Evolutionary conservation across 352 stramenopile genomes (phyloP).

Genomic region (Globisporangium apiculatum): DNA sequence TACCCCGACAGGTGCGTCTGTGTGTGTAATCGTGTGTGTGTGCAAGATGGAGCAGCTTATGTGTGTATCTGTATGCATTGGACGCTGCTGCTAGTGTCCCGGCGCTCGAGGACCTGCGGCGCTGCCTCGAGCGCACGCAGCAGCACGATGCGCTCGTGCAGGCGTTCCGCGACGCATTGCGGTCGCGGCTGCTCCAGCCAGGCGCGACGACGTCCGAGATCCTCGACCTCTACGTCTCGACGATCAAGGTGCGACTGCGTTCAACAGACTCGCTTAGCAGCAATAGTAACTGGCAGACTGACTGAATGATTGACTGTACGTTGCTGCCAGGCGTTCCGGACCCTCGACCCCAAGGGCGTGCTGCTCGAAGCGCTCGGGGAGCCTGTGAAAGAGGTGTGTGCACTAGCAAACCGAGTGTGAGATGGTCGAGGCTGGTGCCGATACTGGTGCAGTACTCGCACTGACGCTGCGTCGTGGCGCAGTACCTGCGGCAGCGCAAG

Average conservation of each 20-base stretch:
- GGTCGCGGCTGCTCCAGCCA: constrained; percentile 89
- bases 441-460: neutral
- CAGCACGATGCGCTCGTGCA: constrained; percentile 77
- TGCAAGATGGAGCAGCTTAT: neutral
- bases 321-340: constrained; percentile 57
- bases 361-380: constrained; percentile 82
- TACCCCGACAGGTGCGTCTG: constrained; percentile 89
- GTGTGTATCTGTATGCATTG: neutral
- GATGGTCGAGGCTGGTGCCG: neutral
- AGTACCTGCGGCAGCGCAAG: constrained; percentile 91
- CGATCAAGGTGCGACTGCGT: constrained; percentile 79
- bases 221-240: constrained; percentile 96
- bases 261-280: neutral
- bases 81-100: constrained; percentile 28
- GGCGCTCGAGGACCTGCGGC: constrained; percentile 57
- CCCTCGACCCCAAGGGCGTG: constrained; percentile 90
- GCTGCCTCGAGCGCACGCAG: constrained; percentile 79
- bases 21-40: neutral
- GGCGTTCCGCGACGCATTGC: constrained; percentile 71
- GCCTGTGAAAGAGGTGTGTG: constrained; percentile 55
- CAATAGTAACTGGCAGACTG: neutral
- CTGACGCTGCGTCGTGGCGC: neutral
- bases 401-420: neutral
- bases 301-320: constrained; percentile 9
- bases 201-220: constrained; percentile 95